These are phyloP conservation scores for Cochlearia excelsa DNA, from an alignment of 345 rosid species.

Conservation along the genomic window DNA sequence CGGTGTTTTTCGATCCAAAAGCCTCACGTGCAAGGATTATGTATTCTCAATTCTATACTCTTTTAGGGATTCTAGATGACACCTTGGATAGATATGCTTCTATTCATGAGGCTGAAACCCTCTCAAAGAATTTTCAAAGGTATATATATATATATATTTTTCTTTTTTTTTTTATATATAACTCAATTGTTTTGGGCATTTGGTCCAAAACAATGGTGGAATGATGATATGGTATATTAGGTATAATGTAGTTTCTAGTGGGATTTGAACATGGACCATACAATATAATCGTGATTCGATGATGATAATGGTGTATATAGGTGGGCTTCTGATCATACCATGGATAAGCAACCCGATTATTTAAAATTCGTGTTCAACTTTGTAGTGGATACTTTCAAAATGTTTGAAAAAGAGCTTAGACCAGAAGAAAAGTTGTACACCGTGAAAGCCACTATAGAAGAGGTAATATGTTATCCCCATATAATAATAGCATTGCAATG, in stretches of 20 bases:
- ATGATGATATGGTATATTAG: too few relatives aligned
- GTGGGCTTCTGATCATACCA: conserved; percentile 18
- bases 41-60: not conserved
- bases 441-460: conserved; percentile 7
- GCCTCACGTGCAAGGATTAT: conserved; percentile 15
- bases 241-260: too few relatives aligned
- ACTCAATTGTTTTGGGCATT: too few relatives aligned
- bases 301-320: conserved; percentile 12
- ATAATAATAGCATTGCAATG: too few relatives aligned
- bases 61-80: conserved; percentile 7
- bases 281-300: too few relatives aligned
- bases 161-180: too few relatives aligned
- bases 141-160: too few relatives aligned
- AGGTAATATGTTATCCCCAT: too few relatives aligned
- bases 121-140: conserved; percentile 18
- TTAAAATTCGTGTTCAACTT: conserved; percentile 3
- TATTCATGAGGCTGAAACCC: conserved; percentile 17
- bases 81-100: conserved; percentile 29
- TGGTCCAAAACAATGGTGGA: too few relatives aligned
- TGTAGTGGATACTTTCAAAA: conserved; percentile 2
- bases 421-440: conserved; percentile 7
- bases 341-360: conserved; percentile 17
- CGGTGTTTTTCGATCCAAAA: conserved; percentile 12
- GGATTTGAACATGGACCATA: too few relatives aligned
- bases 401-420: not conserved